Percentiles rank a stretch among this genome's conserved stretches.
Conservation (phyloP, 805 yeast species). For the Ogataea pignaliae region DNA sequence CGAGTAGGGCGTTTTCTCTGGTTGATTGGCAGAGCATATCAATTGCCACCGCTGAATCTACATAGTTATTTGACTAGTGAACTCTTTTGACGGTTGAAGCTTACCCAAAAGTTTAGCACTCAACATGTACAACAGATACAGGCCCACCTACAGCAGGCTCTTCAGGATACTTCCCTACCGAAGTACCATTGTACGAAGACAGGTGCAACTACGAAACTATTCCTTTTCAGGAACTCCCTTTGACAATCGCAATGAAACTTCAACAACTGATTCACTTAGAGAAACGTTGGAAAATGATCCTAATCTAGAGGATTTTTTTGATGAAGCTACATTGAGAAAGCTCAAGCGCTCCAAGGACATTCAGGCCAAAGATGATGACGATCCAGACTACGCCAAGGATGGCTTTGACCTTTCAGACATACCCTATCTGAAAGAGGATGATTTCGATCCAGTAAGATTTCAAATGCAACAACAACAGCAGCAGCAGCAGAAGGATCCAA, state of each 20-base stretch:
- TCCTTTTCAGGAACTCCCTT: constrained; percentile 14
- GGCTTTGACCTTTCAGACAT: constrained; percentile 24
- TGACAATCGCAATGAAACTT: constrained; percentile 7
- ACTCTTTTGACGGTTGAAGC: too few relatives aligned
- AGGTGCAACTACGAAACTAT: not conserved
- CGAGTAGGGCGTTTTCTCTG: too few relatives aligned
- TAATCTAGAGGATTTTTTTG: constrained; percentile 26
- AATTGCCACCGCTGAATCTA: too few relatives aligned
- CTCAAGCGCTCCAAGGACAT: not conserved
- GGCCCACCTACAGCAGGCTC: too few relatives aligned
- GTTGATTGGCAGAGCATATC: too few relatives aligned
- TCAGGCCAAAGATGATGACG: not conserved
- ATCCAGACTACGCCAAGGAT: constrained; percentile 6
- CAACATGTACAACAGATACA: too few relatives aligned
- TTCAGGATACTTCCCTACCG: too few relatives aligned
- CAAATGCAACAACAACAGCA: constrained; percentile 1
- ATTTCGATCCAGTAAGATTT: not conserved
- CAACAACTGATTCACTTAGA: constrained; percentile 9
- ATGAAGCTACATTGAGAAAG: constrained; percentile 1
- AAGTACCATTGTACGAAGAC: too few relatives aligned
- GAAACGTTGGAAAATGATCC: constrained; percentile 26
- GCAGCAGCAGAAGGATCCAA: not conserved
- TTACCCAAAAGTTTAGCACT: too few relatives aligned
- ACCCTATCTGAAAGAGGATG: constrained; percentile 7
- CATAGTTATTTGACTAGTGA: too few relatives aligned